Base-by-base conservation (phyloP, 306 rosid species). In the Acacia confusa region DNA sequence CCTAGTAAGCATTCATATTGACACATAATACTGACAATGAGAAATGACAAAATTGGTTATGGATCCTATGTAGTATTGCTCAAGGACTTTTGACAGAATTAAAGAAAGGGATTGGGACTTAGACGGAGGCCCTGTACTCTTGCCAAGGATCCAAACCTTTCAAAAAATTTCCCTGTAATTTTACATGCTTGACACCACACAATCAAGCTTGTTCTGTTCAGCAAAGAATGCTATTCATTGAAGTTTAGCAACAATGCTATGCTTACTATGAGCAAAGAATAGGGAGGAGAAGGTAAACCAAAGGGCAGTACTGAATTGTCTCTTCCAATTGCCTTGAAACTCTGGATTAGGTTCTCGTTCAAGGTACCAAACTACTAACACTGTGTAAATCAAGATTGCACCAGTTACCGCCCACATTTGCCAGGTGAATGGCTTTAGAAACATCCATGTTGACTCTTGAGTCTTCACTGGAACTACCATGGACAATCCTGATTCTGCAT, bases 201-300 rank as follows among this genome's bases (percentile, higher is more conserved):
- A 61, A 4, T 53, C 43, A 34, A 43, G 70, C 41, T 60, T 66
- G 32, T 61, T 80, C 41, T 61, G 52, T 20, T 7, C 17, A 32
- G 24, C 3, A 15, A 32, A 30, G 10, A 66, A 68, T 17, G 55
- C 44, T 75, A 43, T 60, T 76, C 69, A 74, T 10, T 65, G 76
- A 65, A 72, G 47, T 82, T 68, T 30, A 69, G 11, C 20, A 41
- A 41, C 22, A 77, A 77, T 74, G n/a, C n/a, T n/a, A n/a, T n/a
- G 84, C 97, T 88, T 77, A 91, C 97, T 87, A 1, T 93, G 94
- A 45, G 93, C 89, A 78, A 86, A 91, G 93, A 93, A 93, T 52
- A 93, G 83, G 36, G 94, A 84, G 67, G 92, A 88, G 88, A 90
- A 87, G 63, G 90, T 86, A 78, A 93, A 93, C 91, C 83, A 90